Conservation (phyloP, 176 grass and related monocot genomes). For the Hsuehochloa calcarea region DNA sequence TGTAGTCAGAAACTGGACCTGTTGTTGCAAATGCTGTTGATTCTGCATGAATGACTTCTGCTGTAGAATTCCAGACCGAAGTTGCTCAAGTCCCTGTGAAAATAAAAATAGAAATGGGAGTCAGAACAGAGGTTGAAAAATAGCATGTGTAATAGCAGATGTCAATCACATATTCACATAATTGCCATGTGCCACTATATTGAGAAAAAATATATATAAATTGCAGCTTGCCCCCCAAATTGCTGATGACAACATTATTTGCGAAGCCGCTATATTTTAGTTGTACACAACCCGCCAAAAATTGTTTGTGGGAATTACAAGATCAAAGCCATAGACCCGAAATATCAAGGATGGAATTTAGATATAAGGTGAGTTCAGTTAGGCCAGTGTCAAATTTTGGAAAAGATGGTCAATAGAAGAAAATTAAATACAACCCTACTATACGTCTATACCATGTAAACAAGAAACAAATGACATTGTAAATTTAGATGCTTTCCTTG, state of each 20-base stretch:
- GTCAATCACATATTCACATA: constrained; percentile 6
- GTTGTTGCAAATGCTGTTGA: constrained; percentile 70
- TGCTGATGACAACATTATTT: neutral
- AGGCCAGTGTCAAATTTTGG: neutral
- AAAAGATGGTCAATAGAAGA: neutral
- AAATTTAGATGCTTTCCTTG: neutral
- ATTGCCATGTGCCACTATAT: constrained; percentile 1
- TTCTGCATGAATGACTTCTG: constrained; percentile 72
- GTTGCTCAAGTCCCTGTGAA: constrained; percentile 67
- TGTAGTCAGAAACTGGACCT: constrained; percentile 63
- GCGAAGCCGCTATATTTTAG: neutral
- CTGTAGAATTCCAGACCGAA: constrained; percentile 64
- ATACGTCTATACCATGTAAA: neutral
- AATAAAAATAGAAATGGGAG: constrained; percentile 2
- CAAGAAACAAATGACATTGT: neutral
- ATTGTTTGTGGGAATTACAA: neutral
- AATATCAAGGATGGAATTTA: constrained; percentile 11
- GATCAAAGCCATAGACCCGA: neutral
- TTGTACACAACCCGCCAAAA: neutral
- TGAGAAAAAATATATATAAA: neutral
- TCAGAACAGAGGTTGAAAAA: neutral
- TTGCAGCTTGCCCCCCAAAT: neutral
- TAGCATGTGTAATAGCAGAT: constrained; percentile 5
- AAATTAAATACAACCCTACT: neutral
- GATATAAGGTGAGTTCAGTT: neutral